Base-by-base conservation (phyloP, 2,329 filamentous ascomycete genomes). In the Botrytis medusae region DNA sequence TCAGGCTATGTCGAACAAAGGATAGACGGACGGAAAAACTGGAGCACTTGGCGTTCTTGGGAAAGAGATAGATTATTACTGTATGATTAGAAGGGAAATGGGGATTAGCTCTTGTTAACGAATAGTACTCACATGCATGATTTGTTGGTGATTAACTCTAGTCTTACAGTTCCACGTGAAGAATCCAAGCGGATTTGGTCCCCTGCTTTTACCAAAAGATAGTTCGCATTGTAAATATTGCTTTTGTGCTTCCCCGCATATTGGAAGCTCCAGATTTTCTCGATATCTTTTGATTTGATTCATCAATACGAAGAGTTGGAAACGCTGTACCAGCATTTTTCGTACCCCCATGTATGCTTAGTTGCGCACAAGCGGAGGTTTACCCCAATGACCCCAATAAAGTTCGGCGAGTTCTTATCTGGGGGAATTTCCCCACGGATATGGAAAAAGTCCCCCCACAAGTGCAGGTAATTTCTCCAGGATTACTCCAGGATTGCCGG, bases 381-480 rank as follows among this genome's bases (percentile, higher is more conserved):
- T 64, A 46, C 62, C n/a, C 62, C 62, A 64, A 44, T 46, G 42
- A 9, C 29, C 57, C 57, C 9, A 61, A 42, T 44, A 65, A 71
- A 51, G 32, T 42, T 48, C 25, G 60, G 60, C 8, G 22, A 32
- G 18, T 32, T 46, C 69, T 71, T 42, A 51, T 71, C 69, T 71
- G 60, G 69, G 69, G 60, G 54, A 54, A 64, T 64, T 54, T 54
- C 64, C 64, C 64, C 64, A 67, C 64, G 64, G 51, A 22, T 29
- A 40, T 51, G 46, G 64, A 29, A 54, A 64, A 46, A 32, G 2
- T 16, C 32, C 60, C 60, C 69, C 60, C 60, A 71, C 60, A 62
- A 42, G 42, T 46, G n/a, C 44, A 54, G 34, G 46, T 25, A 29
- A 57, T 64, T 71, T 64, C 69, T 71, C 69, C 59, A 71, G 44